Evolutionary conservation across 2,329 filamentous ascomycete species (phyloP), one percentile per base, ranked within the genome.

Genomic region (Coniochaeta sp.): DNA sequence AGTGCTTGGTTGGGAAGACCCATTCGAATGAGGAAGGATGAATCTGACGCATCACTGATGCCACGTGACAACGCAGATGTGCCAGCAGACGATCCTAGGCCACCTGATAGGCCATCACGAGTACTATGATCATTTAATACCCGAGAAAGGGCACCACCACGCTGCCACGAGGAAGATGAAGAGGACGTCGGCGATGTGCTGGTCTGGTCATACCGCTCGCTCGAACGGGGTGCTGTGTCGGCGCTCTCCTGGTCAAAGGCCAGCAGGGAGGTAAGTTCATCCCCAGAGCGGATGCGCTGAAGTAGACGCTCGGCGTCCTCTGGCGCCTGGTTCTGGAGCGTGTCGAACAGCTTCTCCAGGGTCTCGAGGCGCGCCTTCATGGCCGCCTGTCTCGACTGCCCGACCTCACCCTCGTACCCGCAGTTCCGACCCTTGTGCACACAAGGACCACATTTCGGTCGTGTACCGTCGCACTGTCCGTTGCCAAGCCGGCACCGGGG

Each of bases 321-420:
- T 2, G 56, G 51, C 1, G 58, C 33, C 18, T 53, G 57, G 4
- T 54, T 49, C 40, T 58, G 61, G 13, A 68, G 57, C 0, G 56
- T 57, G 1, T 52, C 47, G 40, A 67, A 55, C 16, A 67, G 42
- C 22, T 57, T 57, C 54, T 68, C 65, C 10, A 65, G 55, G 6
- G 57, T 53, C 4, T 60, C 57, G 1, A 67, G 55, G 1, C 65
- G 63, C 1, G 61, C 52, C 45, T 63, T 61, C 52, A 61, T 61
- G 14, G 63, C 64, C 2, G 57, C 62, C 40, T 64, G 61, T 10
- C 62, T 59, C 7, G 63, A 65, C 53, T 65, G 61, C 30, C 64
- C 62, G 5, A 55, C 61, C 38, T 64, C 61, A 35, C 62, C 64
- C 12, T 64, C 62, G 50, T 67, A 68, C n/a, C 60, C 56, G 45